These are phyloP conservation scores for Jaminaea rosea DNA, from an alignment of 1,284 basidiomycete species.

Conservation along the genomic window DNA sequence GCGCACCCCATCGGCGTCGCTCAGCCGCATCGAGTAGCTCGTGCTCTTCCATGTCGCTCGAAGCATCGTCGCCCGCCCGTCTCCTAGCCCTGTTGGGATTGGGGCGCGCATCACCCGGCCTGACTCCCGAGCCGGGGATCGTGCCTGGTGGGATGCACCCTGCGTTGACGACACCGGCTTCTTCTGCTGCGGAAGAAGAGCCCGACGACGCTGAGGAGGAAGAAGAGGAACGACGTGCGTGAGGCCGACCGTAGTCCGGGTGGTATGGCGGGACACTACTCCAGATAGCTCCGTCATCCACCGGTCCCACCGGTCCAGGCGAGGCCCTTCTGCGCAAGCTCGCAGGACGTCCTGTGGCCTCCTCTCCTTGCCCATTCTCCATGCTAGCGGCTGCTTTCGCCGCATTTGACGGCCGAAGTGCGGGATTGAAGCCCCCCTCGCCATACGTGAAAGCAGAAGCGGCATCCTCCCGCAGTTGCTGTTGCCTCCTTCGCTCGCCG, in stretches of 20 bases:
- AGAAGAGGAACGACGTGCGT: background rate
- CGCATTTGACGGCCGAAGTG: constrained; percentile 5
- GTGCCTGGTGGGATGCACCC: constrained; percentile 5
- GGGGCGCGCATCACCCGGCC: background rate
- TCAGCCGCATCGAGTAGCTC: background rate
- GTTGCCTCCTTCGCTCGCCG: no score
- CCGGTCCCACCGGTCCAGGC: background rate
- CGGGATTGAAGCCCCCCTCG: constrained; percentile 51
- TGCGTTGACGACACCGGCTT: constrained; percentile 2
- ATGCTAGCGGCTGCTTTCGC: background rate
- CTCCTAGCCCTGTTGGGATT: no score
- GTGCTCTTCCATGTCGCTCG: background rate
- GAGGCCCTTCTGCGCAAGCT: background rate
- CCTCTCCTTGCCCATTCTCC: no score
- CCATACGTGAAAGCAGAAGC: constrained; percentile 64
- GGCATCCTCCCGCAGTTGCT: constrained; percentile 14
- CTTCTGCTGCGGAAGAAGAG: background rate
- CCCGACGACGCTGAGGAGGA: background rate
- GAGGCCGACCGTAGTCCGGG: constrained; percentile 4
- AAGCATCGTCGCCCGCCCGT: no score
- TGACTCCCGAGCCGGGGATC: background rate
- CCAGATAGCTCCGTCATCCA: background rate
- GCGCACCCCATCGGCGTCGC: background rate
- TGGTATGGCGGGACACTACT: constrained; percentile 10
- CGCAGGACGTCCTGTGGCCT: background rate